A percentile compares a stretch with the other conserved stretches of the same genome.
These are phyloP conservation scores for Madurella fahalii DNA, from an alignment of 2,329 filamentous ascomycete species.

Conservation along the genomic window DNA sequence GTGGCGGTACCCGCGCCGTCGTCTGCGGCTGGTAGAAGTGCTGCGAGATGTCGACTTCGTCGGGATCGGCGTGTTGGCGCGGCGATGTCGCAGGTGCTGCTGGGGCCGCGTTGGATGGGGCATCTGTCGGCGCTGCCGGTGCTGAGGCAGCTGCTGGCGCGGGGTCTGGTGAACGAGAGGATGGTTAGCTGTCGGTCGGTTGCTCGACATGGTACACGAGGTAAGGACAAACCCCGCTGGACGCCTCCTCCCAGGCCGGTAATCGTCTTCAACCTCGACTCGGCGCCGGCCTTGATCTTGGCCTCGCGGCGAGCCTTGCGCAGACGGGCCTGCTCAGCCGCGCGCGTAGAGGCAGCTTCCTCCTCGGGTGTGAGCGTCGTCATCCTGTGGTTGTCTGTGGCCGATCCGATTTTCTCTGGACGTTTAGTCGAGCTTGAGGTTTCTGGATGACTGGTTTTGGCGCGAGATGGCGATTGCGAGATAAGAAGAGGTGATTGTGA, in stretches of 20 bases:
- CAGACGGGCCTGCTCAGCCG: constrained; percentile 64
- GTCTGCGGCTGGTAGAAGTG: constrained; percentile 61
- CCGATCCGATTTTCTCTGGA: background rate
- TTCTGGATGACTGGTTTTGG: background rate
- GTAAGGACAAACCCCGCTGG: constrained; percentile 17
- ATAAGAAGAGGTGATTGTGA: background rate
- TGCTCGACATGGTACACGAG: background rate
- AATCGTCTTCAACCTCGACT: constrained; percentile 68
- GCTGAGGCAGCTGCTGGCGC: constrained; percentile 1
- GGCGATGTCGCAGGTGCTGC: constrained; percentile 31
- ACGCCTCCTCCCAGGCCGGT: constrained; percentile 62
- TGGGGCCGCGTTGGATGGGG: constrained; percentile 30
- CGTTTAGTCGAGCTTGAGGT: background rate
- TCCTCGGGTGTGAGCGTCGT: constrained; percentile 36
- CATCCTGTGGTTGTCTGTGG: constrained; percentile 30
- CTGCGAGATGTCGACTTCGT: constrained; percentile 74
- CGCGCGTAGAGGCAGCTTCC: constrained; percentile 45
- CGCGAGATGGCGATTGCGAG: background rate
- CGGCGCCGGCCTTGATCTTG: constrained; percentile 70
- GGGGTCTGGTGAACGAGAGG: background rate
- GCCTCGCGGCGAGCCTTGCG: constrained; percentile 76
- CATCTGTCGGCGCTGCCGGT: constrained; percentile 26
- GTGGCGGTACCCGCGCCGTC: constrained; percentile 36
- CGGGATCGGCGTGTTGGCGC: constrained; percentile 56
- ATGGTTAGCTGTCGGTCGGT: background rate